Percentiles rank a stretch among this genome's conserved stretches.
Conservation (phyloP, 345 rosid species). For the Rhodamnia argentea region DNA sequence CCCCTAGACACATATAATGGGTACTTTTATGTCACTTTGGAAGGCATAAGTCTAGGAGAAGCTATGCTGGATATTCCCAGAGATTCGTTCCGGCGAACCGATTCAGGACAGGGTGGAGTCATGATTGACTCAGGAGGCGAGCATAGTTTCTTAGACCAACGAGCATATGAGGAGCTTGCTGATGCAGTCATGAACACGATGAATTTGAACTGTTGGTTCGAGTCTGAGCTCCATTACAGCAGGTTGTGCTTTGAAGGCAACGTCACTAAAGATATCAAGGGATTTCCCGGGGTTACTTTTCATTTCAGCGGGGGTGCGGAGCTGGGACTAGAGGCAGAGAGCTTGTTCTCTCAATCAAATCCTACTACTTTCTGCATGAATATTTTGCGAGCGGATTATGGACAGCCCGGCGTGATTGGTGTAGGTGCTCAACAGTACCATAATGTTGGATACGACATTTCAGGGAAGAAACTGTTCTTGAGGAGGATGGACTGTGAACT, state of each 20-base stretch:
- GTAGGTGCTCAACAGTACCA: background rate
- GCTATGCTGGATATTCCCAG: background rate
- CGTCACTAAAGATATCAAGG: background rate
- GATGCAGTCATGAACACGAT: background rate
- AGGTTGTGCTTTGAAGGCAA: background rate
- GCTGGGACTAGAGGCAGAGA: background rate
- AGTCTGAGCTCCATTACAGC: background rate
- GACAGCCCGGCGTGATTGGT: background rate
- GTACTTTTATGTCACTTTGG: background rate
- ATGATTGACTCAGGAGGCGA: background rate
- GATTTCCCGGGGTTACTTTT: background rate
- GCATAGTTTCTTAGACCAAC: background rate
- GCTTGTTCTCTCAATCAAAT: background rate
- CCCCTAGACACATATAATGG: background rate
- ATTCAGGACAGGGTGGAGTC: background rate
- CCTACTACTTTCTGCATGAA: background rate
- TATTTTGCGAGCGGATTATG: background rate
- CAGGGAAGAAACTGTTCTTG: background rate
- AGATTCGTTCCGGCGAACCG: background rate
- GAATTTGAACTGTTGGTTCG: background rate
- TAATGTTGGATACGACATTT: background rate
- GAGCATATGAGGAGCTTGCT: background rate
- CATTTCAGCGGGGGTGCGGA: constrained; percentile 1
- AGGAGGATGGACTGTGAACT: constrained; percentile 4
- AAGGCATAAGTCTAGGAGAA: constrained; percentile 3